Conservation (phyloP, 306 rosid genomes). For the Benincasa hispida region DNA sequence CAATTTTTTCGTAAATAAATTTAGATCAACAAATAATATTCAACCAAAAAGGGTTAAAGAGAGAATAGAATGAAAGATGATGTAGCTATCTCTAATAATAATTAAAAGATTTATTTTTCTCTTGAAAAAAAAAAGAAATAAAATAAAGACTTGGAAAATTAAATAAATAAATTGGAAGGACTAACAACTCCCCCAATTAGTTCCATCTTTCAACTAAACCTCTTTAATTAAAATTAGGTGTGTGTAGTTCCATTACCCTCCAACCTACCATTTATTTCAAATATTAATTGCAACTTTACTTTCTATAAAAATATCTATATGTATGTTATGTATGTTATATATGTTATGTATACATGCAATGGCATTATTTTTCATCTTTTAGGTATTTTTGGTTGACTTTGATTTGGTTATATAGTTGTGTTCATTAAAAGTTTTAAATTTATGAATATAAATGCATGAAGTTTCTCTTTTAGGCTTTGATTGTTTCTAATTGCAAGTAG, state of each 20-base stretch:
- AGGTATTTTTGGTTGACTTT: not conserved
- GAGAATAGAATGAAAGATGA: no score
- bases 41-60: not conserved
- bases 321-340: not conserved
- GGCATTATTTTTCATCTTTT: not conserved
- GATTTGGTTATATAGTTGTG: not conserved
- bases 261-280: not conserved
- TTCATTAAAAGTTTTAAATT: not conserved
- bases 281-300: not conserved
- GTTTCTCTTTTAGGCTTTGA: not conserved
- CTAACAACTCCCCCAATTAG: not conserved
- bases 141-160: not conserved
- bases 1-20: no score
- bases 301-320: not conserved
- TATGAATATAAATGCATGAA: not conserved
- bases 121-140: no score
- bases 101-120: no score
- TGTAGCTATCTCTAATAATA: no score
- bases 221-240: not conserved
- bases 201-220: slow-evolving; percentile 2
- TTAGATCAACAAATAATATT: no score
- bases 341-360: not conserved
- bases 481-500: not conserved
- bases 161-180: not conserved
- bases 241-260: not conserved